Base-by-base conservation (phyloP, 108 stramenopile genomes). In the Discostella pseudostelligera region DNA sequence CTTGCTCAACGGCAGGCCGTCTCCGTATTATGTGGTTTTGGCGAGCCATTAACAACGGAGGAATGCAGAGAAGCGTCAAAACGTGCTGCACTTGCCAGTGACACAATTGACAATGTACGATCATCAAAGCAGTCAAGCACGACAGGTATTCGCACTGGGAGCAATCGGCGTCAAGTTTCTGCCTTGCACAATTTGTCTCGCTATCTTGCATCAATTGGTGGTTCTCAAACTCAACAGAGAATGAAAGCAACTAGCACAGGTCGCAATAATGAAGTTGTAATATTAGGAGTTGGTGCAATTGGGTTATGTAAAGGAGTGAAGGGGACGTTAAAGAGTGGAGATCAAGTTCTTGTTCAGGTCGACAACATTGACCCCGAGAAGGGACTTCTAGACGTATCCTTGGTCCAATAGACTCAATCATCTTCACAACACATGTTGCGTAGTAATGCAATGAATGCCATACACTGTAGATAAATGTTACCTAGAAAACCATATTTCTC, bases 1-100 rank as follows among this genome's bases (percentile, higher is more conserved):
- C 43, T 88, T 46, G 81, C 81, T 13, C 94, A 95, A 64, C 53
- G 83, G 11, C 94, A 95, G 62, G 82, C 81, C 19, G 59, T 95
- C 17, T 69, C 94, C 9, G 84, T 72, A 19, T 66, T 92, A 3
- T 89, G 88, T 56, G 69, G 59, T 0, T 86, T 87, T 65, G 88
- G 86, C 19, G 82, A 83, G 7, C 59, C 71, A n/a, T 39, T 95
- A 67, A 76, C 83, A 12, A 39, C 49, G 24, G 45, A 79, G 9
- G 86, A 95, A 71, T 92, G 90, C 58, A 51, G 46, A 12, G 60
- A 78, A 24, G 84, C 79, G 17, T 74, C 83, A 4, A 69, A 70
- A 50, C 29, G 70, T 21, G 80, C 87, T 3, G 79, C 81, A 14
- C 68, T 74, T 29, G 67, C 83, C 2, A 66, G 76, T 25, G 82